Evolutionary conservation across 352 stramenopile species (phyloP).

Genomic region (Globisporangium takayamanum): DNA sequence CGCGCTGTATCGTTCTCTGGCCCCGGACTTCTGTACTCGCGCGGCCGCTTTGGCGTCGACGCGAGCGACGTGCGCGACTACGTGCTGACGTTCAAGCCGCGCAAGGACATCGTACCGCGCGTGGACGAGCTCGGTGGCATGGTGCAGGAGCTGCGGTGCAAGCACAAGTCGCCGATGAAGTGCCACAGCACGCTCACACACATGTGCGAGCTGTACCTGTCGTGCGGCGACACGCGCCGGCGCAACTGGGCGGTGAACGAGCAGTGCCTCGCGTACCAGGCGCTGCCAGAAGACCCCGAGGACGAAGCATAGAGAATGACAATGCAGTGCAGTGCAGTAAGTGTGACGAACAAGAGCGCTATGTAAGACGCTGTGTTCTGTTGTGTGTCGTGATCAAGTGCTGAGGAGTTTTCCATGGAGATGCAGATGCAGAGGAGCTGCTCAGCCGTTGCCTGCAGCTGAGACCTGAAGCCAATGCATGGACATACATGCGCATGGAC

Average conservation of each 20-base stretch:
- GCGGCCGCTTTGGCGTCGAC: constrained; percentile 60
- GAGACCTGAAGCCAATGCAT: constrained; percentile 39
- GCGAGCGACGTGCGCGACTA: constrained; percentile 63
- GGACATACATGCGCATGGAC: neutral
- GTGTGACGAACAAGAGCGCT: neutral
- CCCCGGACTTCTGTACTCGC: constrained; percentile 62
- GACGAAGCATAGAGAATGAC: constrained; percentile 7
- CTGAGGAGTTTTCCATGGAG: neutral
- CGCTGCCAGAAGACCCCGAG: constrained; percentile 14
- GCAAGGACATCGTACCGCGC: constrained; percentile 72
- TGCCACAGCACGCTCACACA: constrained; percentile 73
- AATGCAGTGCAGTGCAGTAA: neutral
- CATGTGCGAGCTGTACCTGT: constrained; percentile 70
- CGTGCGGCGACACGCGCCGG: constrained; percentile 49
- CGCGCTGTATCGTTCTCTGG: constrained; percentile 73
- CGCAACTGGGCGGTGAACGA: constrained; percentile 60
- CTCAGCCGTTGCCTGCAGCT: constrained; percentile 88
- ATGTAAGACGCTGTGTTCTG: neutral
- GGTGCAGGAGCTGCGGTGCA: constrained; percentile 75
- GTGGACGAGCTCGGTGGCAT: constrained; percentile 70
- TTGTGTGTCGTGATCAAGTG: neutral
- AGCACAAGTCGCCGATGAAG: constrained; percentile 51
- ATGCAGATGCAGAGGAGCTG: neutral
- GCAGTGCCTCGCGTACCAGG: constrained; percentile 49
- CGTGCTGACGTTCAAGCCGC: constrained; percentile 73